Evolutionary conservation across 352 stramenopile species (phyloP).

Genomic region (Elongisporangium undulatum): DNA sequence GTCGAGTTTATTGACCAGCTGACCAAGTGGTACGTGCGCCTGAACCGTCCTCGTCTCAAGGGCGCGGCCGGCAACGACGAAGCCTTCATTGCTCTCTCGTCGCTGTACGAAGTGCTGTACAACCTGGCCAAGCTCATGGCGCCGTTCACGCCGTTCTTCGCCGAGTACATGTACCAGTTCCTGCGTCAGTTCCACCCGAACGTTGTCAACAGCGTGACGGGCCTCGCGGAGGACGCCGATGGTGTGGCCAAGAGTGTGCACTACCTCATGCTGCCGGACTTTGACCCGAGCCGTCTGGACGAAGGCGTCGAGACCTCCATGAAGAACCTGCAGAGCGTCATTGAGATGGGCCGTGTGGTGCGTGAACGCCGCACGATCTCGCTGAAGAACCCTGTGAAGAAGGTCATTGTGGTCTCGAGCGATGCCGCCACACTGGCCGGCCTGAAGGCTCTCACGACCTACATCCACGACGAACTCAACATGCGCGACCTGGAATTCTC

Average conservation of each 20-base stretch:
- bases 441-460: constrained; percentile 83
- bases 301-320: constrained; percentile 91
- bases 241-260: constrained; percentile 94
- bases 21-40: constrained; percentile 99
- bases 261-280: constrained; percentile 94
- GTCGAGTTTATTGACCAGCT: constrained; percentile 98
- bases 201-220: constrained; percentile 50
- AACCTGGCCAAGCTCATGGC: constrained; percentile 95
- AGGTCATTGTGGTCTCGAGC: constrained; percentile 93
- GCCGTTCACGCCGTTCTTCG: constrained; percentile 99
- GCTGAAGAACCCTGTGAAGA: constrained; percentile 96
- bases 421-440: constrained; percentile 76
- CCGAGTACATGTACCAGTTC: constrained; percentile 99
- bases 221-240: constrained; percentile 83
- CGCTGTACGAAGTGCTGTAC: constrained; percentile 98
- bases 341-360: constrained; percentile 96
- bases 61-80: constrained; percentile 89
- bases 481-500: constrained; percentile 90
- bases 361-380: constrained; percentile 96
- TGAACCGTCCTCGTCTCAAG: constrained; percentile 98
- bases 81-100: constrained; percentile 80
- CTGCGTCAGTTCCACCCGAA: constrained; percentile 94
- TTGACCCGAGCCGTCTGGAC: constrained; percentile 92
- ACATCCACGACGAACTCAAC: constrained; percentile 98
- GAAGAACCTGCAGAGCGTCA: constrained; percentile 94